Percentiles rank a stretch among this genome's conserved stretches.
These are phyloP conservation scores for Limnomonas spitsbergensis DNA, from an alignment of 139 green algal species.

Conservation along the genomic window DNA sequence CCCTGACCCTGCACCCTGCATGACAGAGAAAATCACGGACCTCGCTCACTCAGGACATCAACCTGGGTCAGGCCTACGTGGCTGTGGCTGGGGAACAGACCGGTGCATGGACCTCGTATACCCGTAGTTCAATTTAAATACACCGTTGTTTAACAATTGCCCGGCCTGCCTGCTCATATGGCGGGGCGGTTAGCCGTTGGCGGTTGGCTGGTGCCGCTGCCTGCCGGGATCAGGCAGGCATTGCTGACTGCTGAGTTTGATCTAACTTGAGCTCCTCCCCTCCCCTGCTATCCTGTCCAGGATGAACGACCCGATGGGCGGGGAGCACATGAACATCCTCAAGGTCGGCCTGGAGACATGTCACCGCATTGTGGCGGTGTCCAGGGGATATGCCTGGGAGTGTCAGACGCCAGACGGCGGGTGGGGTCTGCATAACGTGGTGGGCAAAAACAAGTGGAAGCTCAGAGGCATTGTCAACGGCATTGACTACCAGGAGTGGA, in stretches of 20 bases:
- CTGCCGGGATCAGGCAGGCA: constrained; percentile 62
- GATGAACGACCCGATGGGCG: constrained; percentile 38
- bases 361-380: constrained; percentile 84
- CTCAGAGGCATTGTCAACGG: constrained; percentile 93
- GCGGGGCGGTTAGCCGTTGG: not conserved
- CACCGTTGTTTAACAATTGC: too few relatives aligned
- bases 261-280: too few relatives aligned
- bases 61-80: too few relatives aligned
- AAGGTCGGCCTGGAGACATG: constrained; percentile 84
- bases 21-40: too few relatives aligned
- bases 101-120: too few relatives aligned
- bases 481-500: constrained; percentile 81
- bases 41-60: too few relatives aligned
- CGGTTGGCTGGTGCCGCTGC: not conserved
- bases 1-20: too few relatives aligned
- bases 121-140: too few relatives aligned
- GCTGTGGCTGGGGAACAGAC: too few relatives aligned
- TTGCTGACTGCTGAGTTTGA: too few relatives aligned
- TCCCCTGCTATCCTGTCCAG: constrained; percentile 1
- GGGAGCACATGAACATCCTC: constrained; percentile 98
- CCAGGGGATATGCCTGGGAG: constrained; percentile 91
- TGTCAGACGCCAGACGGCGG: too few relatives aligned
- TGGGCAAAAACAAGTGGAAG: constrained; percentile 86
- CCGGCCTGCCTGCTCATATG: not conserved
- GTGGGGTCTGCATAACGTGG: constrained; percentile 85